Percentiles rank a stretch among this genome's conserved stretches.
Conservation (phyloP, 2,329 filamentous ascomycete species). For the Cryphonectria naterciae region DNA sequence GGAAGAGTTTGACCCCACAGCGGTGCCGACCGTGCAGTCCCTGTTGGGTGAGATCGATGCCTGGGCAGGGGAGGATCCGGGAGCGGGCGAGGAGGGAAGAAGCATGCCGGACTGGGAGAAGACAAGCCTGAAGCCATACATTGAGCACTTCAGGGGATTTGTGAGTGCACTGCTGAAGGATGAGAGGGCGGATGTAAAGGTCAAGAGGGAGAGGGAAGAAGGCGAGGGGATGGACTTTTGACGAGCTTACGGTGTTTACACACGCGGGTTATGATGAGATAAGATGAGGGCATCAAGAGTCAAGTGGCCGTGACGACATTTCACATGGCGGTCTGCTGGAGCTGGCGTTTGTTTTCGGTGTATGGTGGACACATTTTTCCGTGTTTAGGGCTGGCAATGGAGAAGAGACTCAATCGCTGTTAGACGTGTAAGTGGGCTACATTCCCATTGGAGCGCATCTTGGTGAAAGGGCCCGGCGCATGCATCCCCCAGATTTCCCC, state of each 20-base stretch:
- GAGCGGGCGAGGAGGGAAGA: conserved; percentile 44
- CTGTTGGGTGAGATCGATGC: conserved; percentile 84
- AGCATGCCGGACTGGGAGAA: conserved; percentile 88
- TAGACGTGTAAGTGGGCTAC: conserved; percentile 12
- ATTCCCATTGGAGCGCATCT: conserved; percentile 28
- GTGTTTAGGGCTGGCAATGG: conserved; percentile 15
- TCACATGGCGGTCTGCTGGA: background rate
- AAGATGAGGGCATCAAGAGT: conserved; percentile 5
- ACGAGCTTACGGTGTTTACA: conserved; percentile 22
- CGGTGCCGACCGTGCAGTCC: conserved; percentile 85
- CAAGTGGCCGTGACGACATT: background rate
- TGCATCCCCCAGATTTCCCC: conserved; percentile 23
- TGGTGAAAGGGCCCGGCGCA: conserved; percentile 9
- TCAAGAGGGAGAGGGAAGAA: conserved; percentile 62
- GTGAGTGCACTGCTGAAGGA: conserved; percentile 80
- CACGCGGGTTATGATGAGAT: background rate
- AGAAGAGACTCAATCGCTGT: conserved; percentile 6
- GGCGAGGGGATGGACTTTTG: conserved; percentile 58
- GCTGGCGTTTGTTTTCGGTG: conserved; percentile 21
- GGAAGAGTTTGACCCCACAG: conserved; percentile 83
- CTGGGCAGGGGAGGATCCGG: conserved; percentile 62
- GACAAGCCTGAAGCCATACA: conserved; percentile 89
- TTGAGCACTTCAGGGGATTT: conserved; percentile 86
- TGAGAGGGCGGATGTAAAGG: conserved; percentile 55
- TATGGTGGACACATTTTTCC: conserved; percentile 28